Base-by-base conservation (phyloP, 169 alveolate genomes). In the Theileria orientalis region DNA sequence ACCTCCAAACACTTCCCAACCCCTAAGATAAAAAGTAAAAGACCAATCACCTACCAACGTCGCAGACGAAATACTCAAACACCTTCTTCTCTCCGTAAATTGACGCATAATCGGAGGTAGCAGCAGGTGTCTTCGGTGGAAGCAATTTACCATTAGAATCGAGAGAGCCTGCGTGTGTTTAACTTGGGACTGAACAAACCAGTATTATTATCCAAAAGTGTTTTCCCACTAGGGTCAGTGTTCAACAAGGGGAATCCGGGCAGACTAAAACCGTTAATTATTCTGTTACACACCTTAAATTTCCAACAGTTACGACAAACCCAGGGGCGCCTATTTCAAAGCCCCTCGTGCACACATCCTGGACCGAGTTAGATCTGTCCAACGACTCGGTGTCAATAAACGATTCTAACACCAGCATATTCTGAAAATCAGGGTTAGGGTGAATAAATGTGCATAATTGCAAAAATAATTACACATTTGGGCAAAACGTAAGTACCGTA, bases 291-390 rank as follows among this genome's bases (percentile, higher is more conserved):
- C 32, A 92, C 95, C 92, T 85, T 71, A 94, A 85, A 76, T 94
- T 94, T 9, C 97, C 97, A 29, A 93, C 76, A 23, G 94, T 85
- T 46, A 94, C 84, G 52, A 90, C 84, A 90, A 94, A 84, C 0
- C 97, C 97, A 49, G 72, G 70, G 16, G 89, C 69, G 16, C 93
- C 90, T 33, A 94, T 83, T 46, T 87, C 87, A 59, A 94, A 84
- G 25, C 97, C 96, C 19, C 97, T 71, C 16, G 94, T 76, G 60
- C 93, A 91, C 21, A 93, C 91, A 69, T 94, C 94, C 57, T 93
- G 97, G 40, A 92, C 86, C 7, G 95, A 83, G 70, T 94, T 94
- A 44, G 87, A 91, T 49, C 82, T 83, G 68, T 94, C 97, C 40
- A 94, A 73, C 16, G 91, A 71, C 35, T 85, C 75, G 0, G 94